Percentiles rank a stretch among this genome's conserved stretches.
These are phyloP conservation scores for Phytophthora sp. DNA, from an alignment of 352 stramenopile genomes.

Conservation along the genomic window DNA sequence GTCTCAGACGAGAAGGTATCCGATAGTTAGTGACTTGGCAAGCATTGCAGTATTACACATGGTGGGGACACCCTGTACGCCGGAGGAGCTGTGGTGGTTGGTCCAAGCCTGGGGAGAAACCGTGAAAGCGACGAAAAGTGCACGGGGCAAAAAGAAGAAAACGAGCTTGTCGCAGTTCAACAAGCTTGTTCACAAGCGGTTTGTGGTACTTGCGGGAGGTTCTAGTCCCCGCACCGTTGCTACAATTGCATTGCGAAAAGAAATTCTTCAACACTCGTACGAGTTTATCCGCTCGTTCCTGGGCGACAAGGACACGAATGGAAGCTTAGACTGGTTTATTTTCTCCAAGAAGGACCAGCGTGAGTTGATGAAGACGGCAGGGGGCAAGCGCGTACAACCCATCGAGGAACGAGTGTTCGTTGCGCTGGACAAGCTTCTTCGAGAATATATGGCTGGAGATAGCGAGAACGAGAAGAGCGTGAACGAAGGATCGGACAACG, in stretches of 20 bases:
- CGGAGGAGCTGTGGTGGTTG: slow-evolving; percentile 24
- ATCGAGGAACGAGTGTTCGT: slow-evolving; percentile 22
- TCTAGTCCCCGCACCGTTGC: slow-evolving; percentile 2
- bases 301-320: slow-evolving; percentile 2
- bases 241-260: neutral
- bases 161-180: slow-evolving; percentile 1
- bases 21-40: slow-evolving; percentile 13
- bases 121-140: neutral
- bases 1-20: neutral
- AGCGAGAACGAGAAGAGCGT: slow-evolving; percentile 5
- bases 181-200: slow-evolving; percentile 14
- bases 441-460: neutral
- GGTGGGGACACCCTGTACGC: neutral
- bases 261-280: slow-evolving; percentile 19
- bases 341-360: slow-evolving; percentile 16
- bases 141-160: slow-evolving; percentile 1
- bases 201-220: slow-evolving; percentile 12
- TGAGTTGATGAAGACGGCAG: slow-evolving; percentile 29
- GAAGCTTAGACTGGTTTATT: slow-evolving; percentile 19
- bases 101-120: slow-evolving; percentile 21
- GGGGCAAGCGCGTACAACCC: slow-evolving; percentile 12
- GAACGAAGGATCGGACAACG: neutral
- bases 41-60: too few species aligned
- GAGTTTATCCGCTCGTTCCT: slow-evolving; percentile 21
- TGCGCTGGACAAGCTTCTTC: slow-evolving; percentile 13